A percentile compares a stretch with the other conserved stretches of the same genome.
These are phyloP conservation scores for Oryza brachyantha DNA, from an alignment of 176 grass and related monocot species.

Conservation along the genomic window DNA sequence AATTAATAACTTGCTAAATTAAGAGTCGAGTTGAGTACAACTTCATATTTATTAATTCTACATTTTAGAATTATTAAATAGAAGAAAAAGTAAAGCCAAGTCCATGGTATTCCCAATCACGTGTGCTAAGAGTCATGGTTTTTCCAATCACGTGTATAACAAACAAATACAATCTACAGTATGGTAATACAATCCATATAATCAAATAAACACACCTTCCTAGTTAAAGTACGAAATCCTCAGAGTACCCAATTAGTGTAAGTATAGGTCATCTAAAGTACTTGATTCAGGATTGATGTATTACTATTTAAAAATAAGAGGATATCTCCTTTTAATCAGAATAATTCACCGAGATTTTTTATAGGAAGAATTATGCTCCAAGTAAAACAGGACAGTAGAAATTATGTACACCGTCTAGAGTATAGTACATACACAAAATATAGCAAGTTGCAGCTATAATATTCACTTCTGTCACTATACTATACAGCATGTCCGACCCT, in stretches of 20 bases:
- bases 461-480: neutral
- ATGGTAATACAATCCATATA: too few species aligned
- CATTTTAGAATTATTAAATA: neutral
- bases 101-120: too few species aligned
- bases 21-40: neutral
- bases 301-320: neutral
- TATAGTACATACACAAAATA: constrained; percentile 9
- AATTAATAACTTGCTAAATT: neutral
- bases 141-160: too few species aligned
- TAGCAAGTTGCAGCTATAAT: neutral
- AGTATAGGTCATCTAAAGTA: too few species aligned
- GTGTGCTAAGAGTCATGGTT: too few species aligned
- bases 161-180: neutral
- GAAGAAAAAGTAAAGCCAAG: neutral
- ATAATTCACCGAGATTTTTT: too few species aligned
- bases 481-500: neutral
- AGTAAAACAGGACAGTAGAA: neutral
- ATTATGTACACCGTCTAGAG: neutral
- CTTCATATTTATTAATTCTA: too few species aligned
- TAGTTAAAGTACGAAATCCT: neutral
- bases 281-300: neutral
- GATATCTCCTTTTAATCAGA: neutral
- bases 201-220: neutral
- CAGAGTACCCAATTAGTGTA: neutral
- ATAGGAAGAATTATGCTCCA: neutral